Percentiles rank a stretch among this genome's conserved stretches.
These are phyloP conservation scores for Pseudopyricularia javanii DNA, from an alignment of 2,329 filamentous ascomycete species.

Conservation along the genomic window DNA sequence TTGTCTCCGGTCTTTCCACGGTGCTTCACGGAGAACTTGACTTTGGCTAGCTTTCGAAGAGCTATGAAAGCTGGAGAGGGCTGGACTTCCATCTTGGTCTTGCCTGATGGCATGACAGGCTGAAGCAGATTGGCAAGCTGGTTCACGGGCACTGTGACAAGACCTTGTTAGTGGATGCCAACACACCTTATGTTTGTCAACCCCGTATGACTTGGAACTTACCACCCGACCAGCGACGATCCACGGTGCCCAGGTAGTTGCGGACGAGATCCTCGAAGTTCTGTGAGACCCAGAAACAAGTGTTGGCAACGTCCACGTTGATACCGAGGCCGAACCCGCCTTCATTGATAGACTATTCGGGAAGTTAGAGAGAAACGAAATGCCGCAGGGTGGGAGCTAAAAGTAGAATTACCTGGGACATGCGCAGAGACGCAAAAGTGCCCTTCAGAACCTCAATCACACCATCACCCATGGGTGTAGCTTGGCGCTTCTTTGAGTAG, in stretches of 20 bases:
- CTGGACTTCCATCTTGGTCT: constrained; percentile 10
- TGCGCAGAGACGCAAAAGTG: constrained; percentile 73
- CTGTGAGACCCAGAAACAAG: constrained; percentile 63
- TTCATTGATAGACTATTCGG: constrained; percentile 22
- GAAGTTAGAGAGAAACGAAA: constrained; percentile 3
- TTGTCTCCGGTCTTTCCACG: constrained; percentile 30
- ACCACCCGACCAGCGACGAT: constrained; percentile 11
- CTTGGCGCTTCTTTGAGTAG: constrained; percentile 45
- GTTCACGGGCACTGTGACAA: constrained; percentile 4
- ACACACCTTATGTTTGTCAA: not conserved
- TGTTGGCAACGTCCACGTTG: constrained; percentile 87
- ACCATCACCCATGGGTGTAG: constrained; percentile 16
- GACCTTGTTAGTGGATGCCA: not conserved
- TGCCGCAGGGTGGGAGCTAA: constrained; percentile 10
- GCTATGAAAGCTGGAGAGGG: constrained; percentile 40
- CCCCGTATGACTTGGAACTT: not conserved
- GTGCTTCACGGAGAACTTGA: constrained; percentile 46
- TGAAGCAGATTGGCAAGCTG: constrained; percentile 17
- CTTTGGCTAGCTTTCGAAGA: constrained; percentile 38
- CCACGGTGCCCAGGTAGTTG: constrained; percentile 11
- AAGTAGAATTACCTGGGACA: constrained; percentile 42
- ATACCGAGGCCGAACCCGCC: constrained; percentile 55
- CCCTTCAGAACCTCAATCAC: constrained; percentile 44
- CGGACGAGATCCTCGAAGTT: constrained; percentile 23
- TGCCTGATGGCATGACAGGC: constrained; percentile 18